A percentile compares a stretch with the other conserved stretches of the same genome.
phyloP scores from a whole-genome alignment of 73 alveolate genomes.

The Paramecium tetraurelia region DNA sequence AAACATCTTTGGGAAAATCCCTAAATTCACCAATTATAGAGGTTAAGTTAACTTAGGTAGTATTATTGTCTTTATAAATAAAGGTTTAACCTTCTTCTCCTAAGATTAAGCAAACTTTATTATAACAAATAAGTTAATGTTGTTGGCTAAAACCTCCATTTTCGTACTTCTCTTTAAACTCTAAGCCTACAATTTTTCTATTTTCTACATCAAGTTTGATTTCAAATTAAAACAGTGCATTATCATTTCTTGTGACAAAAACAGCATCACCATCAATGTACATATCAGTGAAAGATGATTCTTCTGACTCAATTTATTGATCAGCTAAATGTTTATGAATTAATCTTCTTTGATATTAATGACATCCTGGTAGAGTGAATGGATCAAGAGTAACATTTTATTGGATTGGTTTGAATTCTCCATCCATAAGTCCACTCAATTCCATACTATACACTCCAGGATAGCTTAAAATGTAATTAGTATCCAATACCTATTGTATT shows the following conservation, averaged over 20 bases:
- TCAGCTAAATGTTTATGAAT: neutral
- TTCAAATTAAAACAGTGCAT: neutral
- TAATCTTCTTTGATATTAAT: neutral
- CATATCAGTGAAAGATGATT: neutral
- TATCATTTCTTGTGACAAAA: constrained; percentile 27
- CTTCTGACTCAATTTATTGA: neutral
- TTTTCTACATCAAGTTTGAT: neutral
- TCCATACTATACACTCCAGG: constrained; percentile 37
- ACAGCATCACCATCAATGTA: neutral
- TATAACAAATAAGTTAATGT: neutral
- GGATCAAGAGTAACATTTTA: neutral
- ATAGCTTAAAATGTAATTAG: neutral
- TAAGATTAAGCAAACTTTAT: neutral
- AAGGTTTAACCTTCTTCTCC: neutral
- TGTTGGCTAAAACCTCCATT: neutral
- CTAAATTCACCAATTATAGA: neutral
- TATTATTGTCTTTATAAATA: neutral
- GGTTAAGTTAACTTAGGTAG: neutral
- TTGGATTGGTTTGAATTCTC: neutral
- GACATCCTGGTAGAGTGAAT: constrained; percentile 1
- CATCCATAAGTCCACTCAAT: neutral
- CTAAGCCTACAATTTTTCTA: neutral
- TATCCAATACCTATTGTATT: neutral
- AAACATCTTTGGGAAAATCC: neutral
- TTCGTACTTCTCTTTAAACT: neutral